These are phyloP conservation scores for Rosa hybrid DNA, from an alignment of 331 rosid genomes.

Conservation along the genomic window DNA sequence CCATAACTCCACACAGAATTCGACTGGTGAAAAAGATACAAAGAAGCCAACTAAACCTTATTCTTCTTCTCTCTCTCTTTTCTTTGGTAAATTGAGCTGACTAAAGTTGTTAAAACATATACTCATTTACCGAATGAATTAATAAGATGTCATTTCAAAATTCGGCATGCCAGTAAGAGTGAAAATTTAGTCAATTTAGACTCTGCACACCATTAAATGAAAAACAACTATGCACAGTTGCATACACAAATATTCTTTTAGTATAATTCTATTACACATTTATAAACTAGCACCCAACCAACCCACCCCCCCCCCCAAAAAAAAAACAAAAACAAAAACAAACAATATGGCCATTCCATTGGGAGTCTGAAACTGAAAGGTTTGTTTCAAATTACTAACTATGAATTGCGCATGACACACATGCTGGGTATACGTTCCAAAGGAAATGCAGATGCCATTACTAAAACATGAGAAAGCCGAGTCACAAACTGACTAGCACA, in stretches of 20 bases:
- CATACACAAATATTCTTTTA: not conserved
- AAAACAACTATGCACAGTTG: not conserved
- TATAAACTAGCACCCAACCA: not conserved
- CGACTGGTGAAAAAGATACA: not conserved
- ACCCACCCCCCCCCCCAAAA: not conserved
- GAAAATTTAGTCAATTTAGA: not conserved
- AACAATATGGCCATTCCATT: not conserved
- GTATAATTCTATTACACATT: not conserved
- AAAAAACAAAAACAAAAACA: not conserved
- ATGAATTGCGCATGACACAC: not conserved
- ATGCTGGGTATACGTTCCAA: not conserved
- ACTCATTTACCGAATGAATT: not conserved
- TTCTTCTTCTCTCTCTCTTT: not conserved
- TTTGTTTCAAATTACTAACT: not conserved
- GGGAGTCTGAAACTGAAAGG: not conserved
- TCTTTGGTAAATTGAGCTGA: not conserved
- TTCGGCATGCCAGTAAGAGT: not conserved
- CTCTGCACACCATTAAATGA: not conserved
- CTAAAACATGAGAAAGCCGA: not conserved
- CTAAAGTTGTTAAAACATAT: not conserved
- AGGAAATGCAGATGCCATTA: not conserved
- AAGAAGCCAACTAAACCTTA: not conserved
- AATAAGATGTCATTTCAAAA: not conserved
- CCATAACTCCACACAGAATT: not conserved
- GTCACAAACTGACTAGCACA: not conserved